Evolutionary conservation across 2,329 filamentous ascomycete species (phyloP).

Genomic region (Hawksworthiomyces lignivorus): DNA sequence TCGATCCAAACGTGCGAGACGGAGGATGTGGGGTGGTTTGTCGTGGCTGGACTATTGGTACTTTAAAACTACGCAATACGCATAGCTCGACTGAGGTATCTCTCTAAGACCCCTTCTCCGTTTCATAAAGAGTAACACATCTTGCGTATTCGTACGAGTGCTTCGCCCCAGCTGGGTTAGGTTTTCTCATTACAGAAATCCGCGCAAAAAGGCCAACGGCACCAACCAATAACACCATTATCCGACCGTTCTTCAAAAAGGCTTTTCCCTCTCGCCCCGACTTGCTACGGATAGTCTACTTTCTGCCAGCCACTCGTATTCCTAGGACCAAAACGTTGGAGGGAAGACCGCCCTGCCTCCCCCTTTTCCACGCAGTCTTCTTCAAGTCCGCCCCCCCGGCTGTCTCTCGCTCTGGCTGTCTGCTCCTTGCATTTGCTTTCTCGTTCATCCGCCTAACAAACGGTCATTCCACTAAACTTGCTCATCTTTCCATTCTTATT

Average conservation of each 20-base stretch:
- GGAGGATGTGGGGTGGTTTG: not conserved
- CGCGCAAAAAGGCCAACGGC: too few species aligned
- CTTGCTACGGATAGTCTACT: too few species aligned
- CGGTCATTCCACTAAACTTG: too few species aligned
- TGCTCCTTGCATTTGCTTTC: not conserved
- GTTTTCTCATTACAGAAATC: too few species aligned
- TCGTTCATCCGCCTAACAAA: too few species aligned
- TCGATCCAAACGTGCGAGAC: not conserved
- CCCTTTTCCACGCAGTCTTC: too few species aligned
- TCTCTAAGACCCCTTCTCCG: not conserved
- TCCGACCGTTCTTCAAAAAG: conserved; percentile 1
- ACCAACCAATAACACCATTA: conserved; percentile 2
- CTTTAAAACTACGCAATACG: too few species aligned
- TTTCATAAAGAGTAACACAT: not conserved
- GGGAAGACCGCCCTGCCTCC: too few species aligned
- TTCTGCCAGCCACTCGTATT: conserved; percentile 4
- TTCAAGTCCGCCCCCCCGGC: not conserved
- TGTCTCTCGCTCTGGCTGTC: not conserved
- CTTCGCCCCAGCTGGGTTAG: too few species aligned
- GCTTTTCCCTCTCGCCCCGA: not conserved
- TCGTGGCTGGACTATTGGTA: not conserved
- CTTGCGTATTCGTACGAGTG: too few species aligned
- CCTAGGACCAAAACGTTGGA: conserved; percentile 3
- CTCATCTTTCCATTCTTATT: not conserved
- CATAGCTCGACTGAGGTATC: too few species aligned